A percentile compares a stretch with the other conserved stretches of the same genome.
Evolutionary conservation across 768 basidiomycete genomes (phyloP).

Genomic region (Suillus subluteus): DNA sequence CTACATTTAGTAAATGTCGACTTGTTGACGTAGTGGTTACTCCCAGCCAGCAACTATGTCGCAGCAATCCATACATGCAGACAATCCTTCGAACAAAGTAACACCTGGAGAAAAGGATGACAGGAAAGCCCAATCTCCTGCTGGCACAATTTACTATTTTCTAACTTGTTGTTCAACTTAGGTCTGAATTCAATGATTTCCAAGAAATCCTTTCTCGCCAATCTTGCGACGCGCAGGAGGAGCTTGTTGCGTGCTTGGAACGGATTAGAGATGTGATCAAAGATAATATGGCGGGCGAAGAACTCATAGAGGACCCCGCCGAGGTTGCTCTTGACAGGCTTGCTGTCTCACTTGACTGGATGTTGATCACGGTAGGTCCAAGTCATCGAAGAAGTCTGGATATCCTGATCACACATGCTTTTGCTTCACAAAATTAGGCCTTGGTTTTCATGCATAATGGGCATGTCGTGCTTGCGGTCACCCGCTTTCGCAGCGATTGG

Average conservation of each 20-base stretch:
- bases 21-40: not conserved
- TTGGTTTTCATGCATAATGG: not conserved
- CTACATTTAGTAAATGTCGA: not conserved
- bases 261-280: not conserved
- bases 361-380: not conserved
- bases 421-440: not conserved
- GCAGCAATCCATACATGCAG: not conserved
- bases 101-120: not conserved
- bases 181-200: not conserved
- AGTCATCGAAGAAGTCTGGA: not conserved
- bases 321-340: not conserved
- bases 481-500: not conserved
- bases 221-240: not conserved
- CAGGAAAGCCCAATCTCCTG: not conserved
- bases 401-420: not conserved
- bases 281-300: not conserved
- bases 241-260: not conserved
- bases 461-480: not conserved
- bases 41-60: not conserved
- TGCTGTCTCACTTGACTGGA: constrained; percentile 2
- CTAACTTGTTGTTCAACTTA: not conserved
- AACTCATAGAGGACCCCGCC: not conserved
- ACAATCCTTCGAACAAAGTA: not conserved
- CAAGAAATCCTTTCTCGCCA: not conserved
- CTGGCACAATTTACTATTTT: not conserved